These are phyloP conservation scores for Nevesoporus exiguus DNA, from an alignment of 768 basidiomycete genomes.

Conservation along the genomic window DNA sequence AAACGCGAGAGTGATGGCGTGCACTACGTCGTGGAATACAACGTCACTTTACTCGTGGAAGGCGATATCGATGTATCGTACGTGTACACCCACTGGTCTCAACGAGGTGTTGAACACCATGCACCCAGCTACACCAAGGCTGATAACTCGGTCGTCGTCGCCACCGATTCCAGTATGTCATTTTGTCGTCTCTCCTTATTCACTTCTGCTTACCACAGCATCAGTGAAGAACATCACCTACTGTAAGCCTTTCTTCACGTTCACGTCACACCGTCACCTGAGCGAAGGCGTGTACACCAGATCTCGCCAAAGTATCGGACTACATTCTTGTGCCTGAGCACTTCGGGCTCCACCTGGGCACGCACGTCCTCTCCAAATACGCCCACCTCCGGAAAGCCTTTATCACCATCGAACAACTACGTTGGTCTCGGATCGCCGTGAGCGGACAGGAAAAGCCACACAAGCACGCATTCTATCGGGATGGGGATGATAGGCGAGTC, in stretches of 20 bases:
- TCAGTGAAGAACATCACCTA: constrained; percentile 69
- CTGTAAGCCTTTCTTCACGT: constrained; percentile 36
- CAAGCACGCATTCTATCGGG: constrained; percentile 77
- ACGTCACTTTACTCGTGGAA: constrained; percentile 74
- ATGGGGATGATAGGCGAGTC: constrained; percentile 86
- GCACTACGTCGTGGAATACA: constrained; percentile 83
- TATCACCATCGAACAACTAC: constrained; percentile 71
- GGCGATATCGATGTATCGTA: constrained; percentile 79
- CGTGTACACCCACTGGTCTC: neutral
- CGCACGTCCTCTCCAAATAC: constrained; percentile 80
- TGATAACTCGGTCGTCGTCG: constrained; percentile 84
- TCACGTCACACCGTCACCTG: neutral
- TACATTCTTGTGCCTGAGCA: constrained; percentile 79
- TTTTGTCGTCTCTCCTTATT: neutral
- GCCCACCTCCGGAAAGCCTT: constrained; percentile 68
- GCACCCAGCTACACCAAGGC: constrained; percentile 72
- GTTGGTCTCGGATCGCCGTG: constrained; percentile 78
- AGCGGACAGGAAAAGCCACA: constrained; percentile 49
- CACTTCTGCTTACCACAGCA: neutral
- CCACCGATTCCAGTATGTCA: constrained; percentile 84
- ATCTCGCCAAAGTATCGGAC: constrained; percentile 86
- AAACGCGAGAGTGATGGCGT: constrained; percentile 59
- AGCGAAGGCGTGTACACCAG: constrained; percentile 32
- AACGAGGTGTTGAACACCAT: neutral
- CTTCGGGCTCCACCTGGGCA: constrained; percentile 85